Percentiles rank a stretch among this genome's conserved stretches.
These are phyloP conservation scores for Magnusiomyces tetraspermus DNA, from an alignment of 1,139 yeast species.

Conservation along the genomic window DNA sequence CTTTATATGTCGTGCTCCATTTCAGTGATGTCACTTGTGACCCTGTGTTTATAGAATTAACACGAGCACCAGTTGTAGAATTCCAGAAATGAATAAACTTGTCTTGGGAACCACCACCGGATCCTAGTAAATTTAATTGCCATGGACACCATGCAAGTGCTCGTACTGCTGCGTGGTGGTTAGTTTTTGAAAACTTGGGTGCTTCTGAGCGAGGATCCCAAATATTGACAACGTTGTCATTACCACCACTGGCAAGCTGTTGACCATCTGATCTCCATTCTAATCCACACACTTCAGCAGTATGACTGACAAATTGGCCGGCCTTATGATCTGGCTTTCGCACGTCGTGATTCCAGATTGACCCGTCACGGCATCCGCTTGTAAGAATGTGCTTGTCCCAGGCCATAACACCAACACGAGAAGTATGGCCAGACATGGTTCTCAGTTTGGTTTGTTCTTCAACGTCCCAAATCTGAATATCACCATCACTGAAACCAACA, in stretches of 20 bases:
- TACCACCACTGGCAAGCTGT: constrained; percentile 88
- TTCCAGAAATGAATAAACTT: constrained; percentile 93
- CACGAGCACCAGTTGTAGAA: constrained; percentile 78
- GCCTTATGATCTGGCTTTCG: constrained; percentile 72
- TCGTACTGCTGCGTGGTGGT: constrained; percentile 91
- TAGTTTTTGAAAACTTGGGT: constrained; percentile 68
- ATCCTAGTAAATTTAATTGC: constrained; percentile 70
- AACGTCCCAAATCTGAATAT: constrained; percentile 89
- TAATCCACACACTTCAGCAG: constrained; percentile 89
- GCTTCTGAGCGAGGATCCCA: constrained; percentile 82
- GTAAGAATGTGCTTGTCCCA: constrained; percentile 82
- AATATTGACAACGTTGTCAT: constrained; percentile 84
- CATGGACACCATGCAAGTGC: constrained; percentile 95
- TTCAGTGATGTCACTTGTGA: constrained; percentile 87
- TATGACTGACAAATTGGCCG: constrained; percentile 51
- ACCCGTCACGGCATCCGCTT: constrained; percentile 77
- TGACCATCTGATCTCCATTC: constrained; percentile 79
- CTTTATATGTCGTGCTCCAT: constrained; percentile 80
- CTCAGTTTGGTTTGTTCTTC: constrained; percentile 67
- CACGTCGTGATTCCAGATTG: constrained; percentile 86
- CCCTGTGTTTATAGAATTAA: constrained; percentile 82
- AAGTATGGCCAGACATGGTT: constrained; percentile 62
- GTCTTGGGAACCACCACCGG: constrained; percentile 95
- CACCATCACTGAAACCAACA: constrained; percentile 77
- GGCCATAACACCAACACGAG: constrained; percentile 72